A percentile compares a stretch with the other conserved stretches of the same genome.
These are phyloP conservation scores for Novymonas esmeraldas DNA, from an alignment of 208 protist species.

Conservation along the genomic window DNA sequence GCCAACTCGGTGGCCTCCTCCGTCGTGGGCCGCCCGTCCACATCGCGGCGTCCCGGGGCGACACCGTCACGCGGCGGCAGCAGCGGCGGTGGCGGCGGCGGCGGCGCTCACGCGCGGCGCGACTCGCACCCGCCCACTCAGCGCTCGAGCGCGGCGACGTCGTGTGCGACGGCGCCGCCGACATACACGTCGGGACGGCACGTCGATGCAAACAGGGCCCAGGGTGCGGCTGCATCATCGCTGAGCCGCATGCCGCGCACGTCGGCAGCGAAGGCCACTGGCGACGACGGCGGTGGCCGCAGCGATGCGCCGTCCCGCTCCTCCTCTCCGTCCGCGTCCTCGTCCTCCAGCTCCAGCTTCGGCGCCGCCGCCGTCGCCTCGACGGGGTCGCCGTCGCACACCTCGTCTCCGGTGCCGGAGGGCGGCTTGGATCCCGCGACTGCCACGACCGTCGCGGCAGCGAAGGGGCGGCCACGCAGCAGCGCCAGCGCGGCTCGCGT, in stretches of 20 bases:
- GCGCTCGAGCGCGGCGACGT: background rate
- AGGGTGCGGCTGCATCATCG: background rate
- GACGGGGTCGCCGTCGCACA: no score
- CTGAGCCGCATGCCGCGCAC: conserved; percentile 6
- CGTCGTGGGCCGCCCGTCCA: background rate
- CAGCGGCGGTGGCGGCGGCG: no score
- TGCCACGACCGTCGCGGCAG: background rate
- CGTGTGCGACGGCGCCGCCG: no score
- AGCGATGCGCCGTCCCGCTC: background rate
- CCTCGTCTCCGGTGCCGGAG: background rate
- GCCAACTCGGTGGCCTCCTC: conserved; percentile 15
- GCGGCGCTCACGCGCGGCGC: background rate
- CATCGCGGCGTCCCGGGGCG: background rate
- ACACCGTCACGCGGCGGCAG: background rate
- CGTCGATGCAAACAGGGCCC: background rate
- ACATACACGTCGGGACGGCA: background rate
- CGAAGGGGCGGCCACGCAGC: background rate
- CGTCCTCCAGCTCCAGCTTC: background rate
- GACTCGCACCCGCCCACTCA: background rate
- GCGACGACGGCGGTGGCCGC: background rate
- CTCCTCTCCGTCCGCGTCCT: background rate
- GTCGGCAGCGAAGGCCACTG: background rate
- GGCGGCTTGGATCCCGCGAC: no score
- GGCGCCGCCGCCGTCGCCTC: background rate
- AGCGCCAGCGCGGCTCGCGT: background rate